Evolutionary conservation across 2,329 filamentous ascomycete genomes (phyloP).

Genomic region (Fulvia fulva): DNA sequence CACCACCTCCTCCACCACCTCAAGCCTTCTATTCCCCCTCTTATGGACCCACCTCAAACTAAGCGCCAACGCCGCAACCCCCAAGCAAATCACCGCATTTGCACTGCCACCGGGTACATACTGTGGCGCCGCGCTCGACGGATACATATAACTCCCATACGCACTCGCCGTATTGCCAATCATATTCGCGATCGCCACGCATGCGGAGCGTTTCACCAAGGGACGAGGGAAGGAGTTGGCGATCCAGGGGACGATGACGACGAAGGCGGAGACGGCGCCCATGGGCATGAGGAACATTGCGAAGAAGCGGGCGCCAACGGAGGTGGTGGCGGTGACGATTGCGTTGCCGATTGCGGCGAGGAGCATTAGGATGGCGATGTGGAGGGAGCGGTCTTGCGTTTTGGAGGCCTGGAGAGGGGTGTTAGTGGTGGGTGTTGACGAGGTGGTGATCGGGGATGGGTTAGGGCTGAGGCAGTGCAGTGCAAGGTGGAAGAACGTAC

Average conservation of each 20-base stretch:
- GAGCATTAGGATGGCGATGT: constrained; percentile 53
- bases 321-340: constrained; percentile 51
- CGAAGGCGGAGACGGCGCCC: constrained; percentile 17
- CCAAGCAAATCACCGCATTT: constrained; percentile 34
- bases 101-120: constrained; percentile 38
- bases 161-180: constrained; percentile 35
- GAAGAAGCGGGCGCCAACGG: constrained; percentile 54
- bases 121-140: constrained; percentile 32
- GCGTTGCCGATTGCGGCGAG: constrained; percentile 53
- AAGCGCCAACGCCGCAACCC: constrained; percentile 36
- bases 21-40: constrained; percentile 35
- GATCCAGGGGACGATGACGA: constrained; percentile 30
- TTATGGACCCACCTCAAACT: constrained; percentile 33
- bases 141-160: constrained; percentile 36
- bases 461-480: too few species aligned
- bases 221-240: constrained; percentile 37
- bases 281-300: constrained; percentile 57
- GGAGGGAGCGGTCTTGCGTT: constrained; percentile 53
- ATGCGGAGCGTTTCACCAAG: constrained; percentile 72
- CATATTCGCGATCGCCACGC: constrained; percentile 65
- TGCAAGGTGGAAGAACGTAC: constrained; percentile 35
- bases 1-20: constrained; percentile 20
- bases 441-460: too few species aligned
- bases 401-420: constrained; percentile 32
- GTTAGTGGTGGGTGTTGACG: too few species aligned